A percentile compares a stretch with the other conserved stretches of the same genome.
phyloP scores from a whole-genome alignment of 768 basidiomycete genomes.

The Lactarius hengduanensis region DNA sequence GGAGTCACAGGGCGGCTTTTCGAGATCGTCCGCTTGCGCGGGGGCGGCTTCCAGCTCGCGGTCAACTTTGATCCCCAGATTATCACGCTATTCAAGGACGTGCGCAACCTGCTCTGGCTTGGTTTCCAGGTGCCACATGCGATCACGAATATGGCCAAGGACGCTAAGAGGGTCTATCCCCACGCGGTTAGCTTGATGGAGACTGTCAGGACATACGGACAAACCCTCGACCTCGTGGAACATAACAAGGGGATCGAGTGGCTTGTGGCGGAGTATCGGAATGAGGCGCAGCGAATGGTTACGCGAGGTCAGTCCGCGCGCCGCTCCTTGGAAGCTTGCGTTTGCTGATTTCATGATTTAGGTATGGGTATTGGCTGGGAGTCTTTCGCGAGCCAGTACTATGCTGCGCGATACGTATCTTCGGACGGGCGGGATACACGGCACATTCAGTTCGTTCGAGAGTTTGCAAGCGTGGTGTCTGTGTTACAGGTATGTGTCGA shows the following conservation, averaged over 20 bases:
- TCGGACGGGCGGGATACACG: slow-evolving; percentile 82
- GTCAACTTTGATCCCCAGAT: slow-evolving; percentile 99
- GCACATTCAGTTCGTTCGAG: slow-evolving; percentile 91
- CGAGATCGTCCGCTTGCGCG: slow-evolving; percentile 77
- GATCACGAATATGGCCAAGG: slow-evolving; percentile 95
- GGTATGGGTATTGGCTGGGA: slow-evolving; percentile 98
- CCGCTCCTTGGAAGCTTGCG: not conserved
- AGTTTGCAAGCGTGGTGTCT: slow-evolving; percentile 92
- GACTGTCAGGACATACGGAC: slow-evolving; percentile 96
- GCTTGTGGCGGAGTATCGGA: slow-evolving; percentile 92
- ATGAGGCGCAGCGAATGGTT: slow-evolving; percentile 92
- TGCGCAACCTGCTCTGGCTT: slow-evolving; percentile 92
- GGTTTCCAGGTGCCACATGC: slow-evolving; percentile 94
- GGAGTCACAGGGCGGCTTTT: slow-evolving; percentile 89
- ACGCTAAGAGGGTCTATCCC: slow-evolving; percentile 96
- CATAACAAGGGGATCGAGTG: slow-evolving; percentile 89
- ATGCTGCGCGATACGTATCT: slow-evolving; percentile 71
- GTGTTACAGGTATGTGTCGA: slow-evolving; percentile 66
- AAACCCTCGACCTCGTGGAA: slow-evolving; percentile 90
- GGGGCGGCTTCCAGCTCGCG: slow-evolving; percentile 79
- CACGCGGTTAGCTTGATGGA: slow-evolving; percentile 99
- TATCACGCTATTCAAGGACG: slow-evolving; percentile 98
- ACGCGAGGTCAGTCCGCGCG: slow-evolving; percentile 61
- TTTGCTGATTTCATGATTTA: slow-evolving; percentile 33
- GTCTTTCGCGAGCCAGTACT: slow-evolving; percentile 92